Conservation (phyloP, 805 yeast genomes). For the Suhomyces sp. region DNA sequence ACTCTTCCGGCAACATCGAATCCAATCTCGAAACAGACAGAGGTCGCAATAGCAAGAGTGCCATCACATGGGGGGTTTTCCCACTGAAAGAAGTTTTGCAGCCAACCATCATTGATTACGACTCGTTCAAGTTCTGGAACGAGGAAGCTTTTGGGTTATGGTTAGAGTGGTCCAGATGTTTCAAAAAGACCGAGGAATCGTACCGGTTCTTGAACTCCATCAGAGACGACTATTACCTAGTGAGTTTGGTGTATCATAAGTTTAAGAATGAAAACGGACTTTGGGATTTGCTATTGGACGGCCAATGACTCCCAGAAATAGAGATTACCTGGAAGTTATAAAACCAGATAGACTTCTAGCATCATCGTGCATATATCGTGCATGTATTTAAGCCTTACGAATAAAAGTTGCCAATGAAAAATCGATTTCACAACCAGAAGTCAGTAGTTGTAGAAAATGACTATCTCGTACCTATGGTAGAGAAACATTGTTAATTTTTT, state of each 20-base stretch:
- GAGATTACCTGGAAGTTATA: not conserved
- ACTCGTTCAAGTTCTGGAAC: slow-evolving; percentile 92
- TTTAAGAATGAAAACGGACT: slow-evolving; percentile 67
- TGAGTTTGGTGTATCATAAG: slow-evolving; percentile 87
- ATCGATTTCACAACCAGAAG: no score
- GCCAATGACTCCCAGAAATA: slow-evolving; percentile 19
- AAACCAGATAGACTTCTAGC: not conserved
- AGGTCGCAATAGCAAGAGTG: slow-evolving; percentile 50
- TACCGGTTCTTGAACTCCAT: slow-evolving; percentile 59
- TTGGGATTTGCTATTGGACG: slow-evolving; percentile 61
- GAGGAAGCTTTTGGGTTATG: slow-evolving; percentile 93
- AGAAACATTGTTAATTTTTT: no score
- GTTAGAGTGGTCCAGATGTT: slow-evolving; percentile 87
- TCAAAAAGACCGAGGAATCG: slow-evolving; percentile 55
- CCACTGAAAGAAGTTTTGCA: slow-evolving; percentile 86
- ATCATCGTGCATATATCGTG: not conserved
- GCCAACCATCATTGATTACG: slow-evolving; percentile 88
- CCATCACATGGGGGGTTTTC: slow-evolving; percentile 98
- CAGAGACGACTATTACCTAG: slow-evolving; percentile 63
- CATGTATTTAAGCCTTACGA: not conserved
- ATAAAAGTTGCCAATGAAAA: no score
- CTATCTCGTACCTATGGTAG: no score
- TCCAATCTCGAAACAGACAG: slow-evolving; percentile 53
- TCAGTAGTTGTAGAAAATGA: not conserved
- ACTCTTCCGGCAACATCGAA: slow-evolving; percentile 51